Base-by-base conservation (phyloP, 768 basidiomycete species). In the Leccinum pellstonianum region DNA sequence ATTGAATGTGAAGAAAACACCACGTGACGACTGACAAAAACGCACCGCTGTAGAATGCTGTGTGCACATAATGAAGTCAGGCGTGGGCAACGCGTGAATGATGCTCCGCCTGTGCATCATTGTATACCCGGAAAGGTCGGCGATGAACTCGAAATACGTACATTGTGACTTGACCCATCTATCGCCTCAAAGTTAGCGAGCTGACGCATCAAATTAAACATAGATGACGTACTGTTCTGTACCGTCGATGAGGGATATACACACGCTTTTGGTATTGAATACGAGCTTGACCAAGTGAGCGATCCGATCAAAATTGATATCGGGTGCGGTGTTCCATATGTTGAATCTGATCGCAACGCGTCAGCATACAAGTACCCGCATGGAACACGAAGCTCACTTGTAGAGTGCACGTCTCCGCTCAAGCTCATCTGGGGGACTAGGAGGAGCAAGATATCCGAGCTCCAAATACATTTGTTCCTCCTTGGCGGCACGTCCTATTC, bases 161-260 rank as follows among this genome's bases (percentile, higher is more conserved):
- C 91, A 90, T 76, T 93, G 87, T 7, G 91, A 87, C 76, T 97
- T 97, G 71, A 90, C 87, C 90, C 93, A 96, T 68, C 89, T 91
- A 56, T 27, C 23, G 3, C 31, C 58, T 41, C 25, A 41, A 31
- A 47, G 47, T 66, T 27, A 70, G 66, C 56, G 21, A 57, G 35
- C 17, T 37, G 47, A 38, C 33, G 25, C 21, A 64, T 5, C 54
- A 46, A 23, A 38, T 29, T 54, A 38, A 14, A 61, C 57, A 55
- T 41, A 55, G 21, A 57, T 17, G 56, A 70, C 88, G 74, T 75
- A 91, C 89, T 93, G 90, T 60, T 91, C 88, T 47, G 86, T 85
- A 12, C 85, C 86, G 69, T 96, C 94, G n/a, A 94, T 81, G 38
- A 96, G 76, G 9, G 88, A 85, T 21, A 98, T 90, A 23, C 86